Conservation (phyloP, 2,329 filamentous ascomycete species). For the Monilinia aucupariae region DNA sequence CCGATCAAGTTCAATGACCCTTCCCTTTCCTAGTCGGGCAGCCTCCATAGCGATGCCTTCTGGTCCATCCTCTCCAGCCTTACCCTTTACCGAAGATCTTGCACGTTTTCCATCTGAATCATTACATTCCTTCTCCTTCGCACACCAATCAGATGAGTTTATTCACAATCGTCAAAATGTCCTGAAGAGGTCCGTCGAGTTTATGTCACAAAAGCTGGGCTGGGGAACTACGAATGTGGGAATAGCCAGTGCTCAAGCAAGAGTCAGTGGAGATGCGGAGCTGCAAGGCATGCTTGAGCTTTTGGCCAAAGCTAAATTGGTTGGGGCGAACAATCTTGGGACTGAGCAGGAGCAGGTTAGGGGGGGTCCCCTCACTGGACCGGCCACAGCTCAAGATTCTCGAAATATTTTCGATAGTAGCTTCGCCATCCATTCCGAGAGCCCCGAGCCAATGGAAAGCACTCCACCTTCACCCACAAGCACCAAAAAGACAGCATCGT, state of each 20-base stretch:
- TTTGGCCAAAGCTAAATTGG: conserved; percentile 72
- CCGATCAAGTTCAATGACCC: conserved; percentile 65
- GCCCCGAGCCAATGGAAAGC: conserved; percentile 42
- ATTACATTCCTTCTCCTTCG: conserved; percentile 96
- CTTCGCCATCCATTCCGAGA: conserved; percentile 56
- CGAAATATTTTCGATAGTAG: conserved; percentile 82
- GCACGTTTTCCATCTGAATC: conserved; percentile 92
- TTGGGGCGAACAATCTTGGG: conserved; percentile 59
- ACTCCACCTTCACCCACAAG: conserved; percentile 26
- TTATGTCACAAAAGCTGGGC: conserved; percentile 81
- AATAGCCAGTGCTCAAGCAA: conserved; percentile 77
- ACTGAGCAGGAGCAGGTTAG: conserved; percentile 41
- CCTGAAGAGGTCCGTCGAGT: conserved; percentile 88
- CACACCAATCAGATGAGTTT: conserved; percentile 88
- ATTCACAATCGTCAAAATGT: conserved; percentile 90
- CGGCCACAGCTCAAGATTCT: conserved; percentile 59
- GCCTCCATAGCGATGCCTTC: conserved; percentile 36
- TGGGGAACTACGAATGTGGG: conserved; percentile 68
- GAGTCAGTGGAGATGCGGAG: conserved; percentile 75
- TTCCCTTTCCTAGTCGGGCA: conserved; percentile 46
- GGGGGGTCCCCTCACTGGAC: conserved; percentile 70
- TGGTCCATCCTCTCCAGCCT: conserved; percentile 63
- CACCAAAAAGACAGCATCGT: conserved; percentile 20
- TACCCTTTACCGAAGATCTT: conserved; percentile 78
- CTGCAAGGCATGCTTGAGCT: conserved; percentile 88